Base-by-base conservation (phyloP, 768 basidiomycete genomes). In the Tulasnella sp. region DNA sequence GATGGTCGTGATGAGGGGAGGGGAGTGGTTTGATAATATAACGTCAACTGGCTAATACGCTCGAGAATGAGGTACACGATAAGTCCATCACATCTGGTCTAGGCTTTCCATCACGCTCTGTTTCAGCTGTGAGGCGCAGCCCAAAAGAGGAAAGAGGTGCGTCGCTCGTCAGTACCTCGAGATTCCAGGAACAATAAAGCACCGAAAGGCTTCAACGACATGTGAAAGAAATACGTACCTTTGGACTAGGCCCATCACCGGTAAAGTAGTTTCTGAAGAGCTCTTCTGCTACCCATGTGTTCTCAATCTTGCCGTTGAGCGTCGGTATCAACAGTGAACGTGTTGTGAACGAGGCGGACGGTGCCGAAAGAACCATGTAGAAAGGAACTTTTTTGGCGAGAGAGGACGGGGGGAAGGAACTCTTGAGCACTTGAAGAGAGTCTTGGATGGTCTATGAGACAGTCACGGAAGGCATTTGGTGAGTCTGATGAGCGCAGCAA, bases 201-300 rank as follows among this genome's bases (percentile, higher is more conserved):
- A 72, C 38, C 36, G 52, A 49, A n/a, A n/a, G 40, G 52, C 22
- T 31, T 67, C n/a, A 38, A 54, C 52, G 25, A 42, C 11, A 38
- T 38, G 38, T 11, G 39, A 12, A 34, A 29, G 19, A 36, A 36
- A 7, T 34, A 45, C 75, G 39, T 54, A 76, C 75, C 64, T 67
- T 68, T 22, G 75, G 75, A 68, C 75, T 76, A n/a, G 75, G 75
- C 17, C 64, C 75, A 39, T 67, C 75, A 31, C 67, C 75, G 38
- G 69, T 7, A 52, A 76, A 76, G 52, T 76, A 76, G 29, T 37
- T 67, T 14, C 75, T 64, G 31, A 76, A 71, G 38, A 76, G 67
- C 75, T 76, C 75, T 25, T 71, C 58, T 22, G 64, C 75, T 40
- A 68, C 67, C 75, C 75, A 76, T 36, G 75, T 70, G 52, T 76